Base-by-base conservation (phyloP, 148 eudicot species). In the Euryodendron excelsum region DNA sequence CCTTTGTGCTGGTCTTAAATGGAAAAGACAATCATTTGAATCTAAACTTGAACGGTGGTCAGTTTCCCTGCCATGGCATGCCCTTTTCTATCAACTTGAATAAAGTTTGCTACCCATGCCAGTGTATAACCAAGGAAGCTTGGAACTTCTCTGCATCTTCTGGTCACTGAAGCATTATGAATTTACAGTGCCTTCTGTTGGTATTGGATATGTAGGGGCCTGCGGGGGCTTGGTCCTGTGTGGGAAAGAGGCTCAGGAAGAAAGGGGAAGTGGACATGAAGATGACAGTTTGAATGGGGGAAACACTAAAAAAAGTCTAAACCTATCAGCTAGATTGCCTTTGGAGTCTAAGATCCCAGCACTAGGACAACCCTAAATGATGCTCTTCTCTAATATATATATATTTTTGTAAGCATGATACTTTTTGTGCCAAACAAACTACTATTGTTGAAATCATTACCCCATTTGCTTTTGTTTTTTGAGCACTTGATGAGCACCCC, bases 331-430 rank as follows among this genome's bases (percentile, higher is more conserved):
- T 80, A 62, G 73, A 41, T 58, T 76, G 33, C 64, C 45, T 65
- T 62, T 80, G 81, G 84, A 77, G 84, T 64, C 81, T 68, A 52
- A 7, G 80, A 70, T 81, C 56, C 86, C 81, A 77, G 84, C 81
- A 84, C 64, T 60, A 53, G 33, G 78, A 50, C 80, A 80, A 13
- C 18, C 50, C 55, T 58, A 66, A 31, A 44, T 39, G 52, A 44
- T 75, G 61, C 50, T 45, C 59, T 61, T 14, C 34, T 14, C 4
- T n/a, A n/a, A 10, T 25, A 14, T 68, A 37, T 45, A 10, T 21
- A 3, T 67, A 20, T 41, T 70, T 30, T 72, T 31, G 20, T 0
- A 18, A 34, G 2, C 10, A 48, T 58, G 70, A 20, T 34, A 21
- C 71, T 56, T 77, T 74, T 28, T 69, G 53, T 69, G 41, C 74